These are phyloP conservation scores for Wickerhamiella dianesei DNA, from an alignment of 805 yeast species.

Conservation along the genomic window DNA sequence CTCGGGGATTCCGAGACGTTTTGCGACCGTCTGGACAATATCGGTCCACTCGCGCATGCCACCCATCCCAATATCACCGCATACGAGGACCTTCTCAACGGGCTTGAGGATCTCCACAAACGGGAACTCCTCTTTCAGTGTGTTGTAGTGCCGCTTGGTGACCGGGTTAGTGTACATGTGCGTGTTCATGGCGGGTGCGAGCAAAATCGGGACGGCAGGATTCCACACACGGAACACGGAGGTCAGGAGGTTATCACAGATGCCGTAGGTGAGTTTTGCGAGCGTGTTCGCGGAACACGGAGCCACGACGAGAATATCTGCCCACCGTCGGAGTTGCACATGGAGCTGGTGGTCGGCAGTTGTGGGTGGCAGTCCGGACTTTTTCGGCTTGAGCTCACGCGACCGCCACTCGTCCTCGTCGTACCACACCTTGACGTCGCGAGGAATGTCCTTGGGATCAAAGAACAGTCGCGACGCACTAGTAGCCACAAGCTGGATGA, in stretches of 20 bases:
- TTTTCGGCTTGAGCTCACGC: conserved; percentile 35
- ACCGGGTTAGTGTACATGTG: conserved; percentile 80
- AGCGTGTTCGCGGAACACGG: conserved; percentile 90
- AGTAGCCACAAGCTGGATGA: conserved; percentile 77
- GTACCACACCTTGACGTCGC: conserved; percentile 74
- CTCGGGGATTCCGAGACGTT: conserved; percentile 22
- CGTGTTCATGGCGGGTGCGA: conserved; percentile 96
- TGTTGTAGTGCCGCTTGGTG: conserved; percentile 66
- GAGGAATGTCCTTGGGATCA: conserved; percentile 23
- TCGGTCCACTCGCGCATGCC: conserved; percentile 98
- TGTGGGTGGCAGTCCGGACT: conserved; percentile 16
- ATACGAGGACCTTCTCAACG: conserved; percentile 84
- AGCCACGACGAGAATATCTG: conserved; percentile 80
- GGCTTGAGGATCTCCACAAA: conserved; percentile 86
- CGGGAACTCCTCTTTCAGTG: conserved; percentile 75
- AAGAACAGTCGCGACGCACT: conserved; percentile 25
- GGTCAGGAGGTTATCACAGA: conserved; percentile 83
- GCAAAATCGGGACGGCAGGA: conserved; percentile 71
- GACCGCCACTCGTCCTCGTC: conserved; percentile 89
- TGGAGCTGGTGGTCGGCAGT: conserved; percentile 81
- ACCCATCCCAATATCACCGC: conserved; percentile 97
- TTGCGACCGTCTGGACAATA: conserved; percentile 71
- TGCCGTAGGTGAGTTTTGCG: conserved; percentile 76
- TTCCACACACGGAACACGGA: conserved; percentile 92
- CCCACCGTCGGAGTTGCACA: conserved; percentile 91